These are phyloP conservation scores for Drechslerella stenobrocha DNA, from an alignment of 2,329 filamentous ascomycete genomes.

Conservation along the genomic window DNA sequence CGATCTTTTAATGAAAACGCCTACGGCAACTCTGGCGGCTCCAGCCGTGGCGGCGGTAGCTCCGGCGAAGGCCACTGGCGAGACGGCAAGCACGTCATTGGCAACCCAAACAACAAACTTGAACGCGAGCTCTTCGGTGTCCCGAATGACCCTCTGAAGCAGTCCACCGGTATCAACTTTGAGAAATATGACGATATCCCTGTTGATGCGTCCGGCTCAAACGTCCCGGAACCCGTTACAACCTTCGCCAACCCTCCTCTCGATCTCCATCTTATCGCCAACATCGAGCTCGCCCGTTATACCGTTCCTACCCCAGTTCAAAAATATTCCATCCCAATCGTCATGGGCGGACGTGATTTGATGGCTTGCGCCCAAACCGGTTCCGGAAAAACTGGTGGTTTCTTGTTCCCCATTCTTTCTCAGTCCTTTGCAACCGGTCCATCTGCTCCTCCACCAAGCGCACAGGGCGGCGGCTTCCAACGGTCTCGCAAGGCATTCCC, in stretches of 20 bases:
- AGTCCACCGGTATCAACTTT: slow-evolving; percentile 99
- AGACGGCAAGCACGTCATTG: slow-evolving; percentile 93
- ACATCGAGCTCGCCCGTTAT: slow-evolving; percentile 93
- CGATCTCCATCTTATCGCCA: slow-evolving; percentile 87
- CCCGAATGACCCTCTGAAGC: slow-evolving; percentile 87
- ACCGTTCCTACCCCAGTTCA: slow-evolving; percentile 95
- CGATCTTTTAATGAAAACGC: slow-evolving; percentile 66
- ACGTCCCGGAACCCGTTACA: slow-evolving; percentile 88
- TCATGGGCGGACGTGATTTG: slow-evolving; percentile 94
- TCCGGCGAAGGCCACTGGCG: slow-evolving; percentile 96
- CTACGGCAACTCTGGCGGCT: slow-evolving; percentile 62
- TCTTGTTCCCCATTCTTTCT: slow-evolving; percentile 98
- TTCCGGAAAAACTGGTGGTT: slow-evolving; percentile 99
- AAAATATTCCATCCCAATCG: slow-evolving; percentile 99
- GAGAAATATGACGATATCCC: slow-evolving; percentile 99
- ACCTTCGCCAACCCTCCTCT: slow-evolving; percentile 92
- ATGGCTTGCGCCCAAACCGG: slow-evolving; percentile 99
- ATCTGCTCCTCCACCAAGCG: slow-evolving; percentile 63
- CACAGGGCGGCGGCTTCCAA: slow-evolving; percentile 71
- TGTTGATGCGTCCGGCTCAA: slow-evolving; percentile 90
- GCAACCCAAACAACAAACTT: slow-evolving; percentile 80
- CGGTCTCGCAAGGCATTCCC: slow-evolving; percentile 98
- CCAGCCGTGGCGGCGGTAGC: slow-evolving; percentile 63
- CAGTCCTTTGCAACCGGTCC: slow-evolving; percentile 92
- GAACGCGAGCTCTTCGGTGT: slow-evolving; percentile 96